Percentiles rank a stretch among this genome's conserved stretches.
Evolutionary conservation across 2,329 filamentous ascomycete genomes (phyloP).

Genomic region (Acrocalymma vagum): DNA sequence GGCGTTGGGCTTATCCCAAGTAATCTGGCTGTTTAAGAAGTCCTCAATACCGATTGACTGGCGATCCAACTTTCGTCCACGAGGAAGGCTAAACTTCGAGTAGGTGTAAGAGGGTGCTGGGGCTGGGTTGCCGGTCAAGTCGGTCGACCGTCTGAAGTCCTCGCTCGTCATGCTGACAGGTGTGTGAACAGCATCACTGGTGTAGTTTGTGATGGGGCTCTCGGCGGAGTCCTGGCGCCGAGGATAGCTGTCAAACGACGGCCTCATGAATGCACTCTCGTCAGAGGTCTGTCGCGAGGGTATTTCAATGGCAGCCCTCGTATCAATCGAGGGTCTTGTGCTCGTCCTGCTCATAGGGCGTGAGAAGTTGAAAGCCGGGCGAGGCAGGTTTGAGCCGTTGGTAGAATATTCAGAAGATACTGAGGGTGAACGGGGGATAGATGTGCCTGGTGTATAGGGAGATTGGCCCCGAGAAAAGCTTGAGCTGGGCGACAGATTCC

Average conservation of each 20-base stretch:
- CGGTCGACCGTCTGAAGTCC: conserved; percentile 65
- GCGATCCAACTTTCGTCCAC: conserved; percentile 80
- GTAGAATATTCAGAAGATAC: conserved; percentile 82
- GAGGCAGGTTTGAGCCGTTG: conserved; percentile 64
- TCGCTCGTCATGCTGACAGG: conserved; percentile 78
- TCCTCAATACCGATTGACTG: conserved; percentile 50
- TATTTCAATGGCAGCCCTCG: conserved; percentile 42
- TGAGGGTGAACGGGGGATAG: conserved; percentile 79
- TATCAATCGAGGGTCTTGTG: conserved; percentile 57
- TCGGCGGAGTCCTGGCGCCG: conserved; percentile 52
- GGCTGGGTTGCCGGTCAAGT: conserved; percentile 62
- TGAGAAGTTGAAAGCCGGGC: conserved; percentile 92
- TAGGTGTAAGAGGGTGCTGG: conserved; percentile 89
- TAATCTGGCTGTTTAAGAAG: conserved; percentile 59
- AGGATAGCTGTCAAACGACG: conserved; percentile 48
- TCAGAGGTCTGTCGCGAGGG: conserved; percentile 46
- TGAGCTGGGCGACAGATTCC: conserved; percentile 80
- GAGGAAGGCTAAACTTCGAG: conserved; percentile 82
- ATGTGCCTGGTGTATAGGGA: conserved; percentile 68
- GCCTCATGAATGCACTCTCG: conserved; percentile 44
- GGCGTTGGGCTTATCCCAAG: conserved; percentile 65
- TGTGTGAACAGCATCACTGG: conserved; percentile 72
- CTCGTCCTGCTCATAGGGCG: conserved; percentile 82
- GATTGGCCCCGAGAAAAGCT: conserved; percentile 67
- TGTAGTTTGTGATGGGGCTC: conserved; percentile 65